Percentiles rank a stretch among this genome's conserved stretches.
Evolutionary conservation across 306 rosid genomes (phyloP).

Genomic region (Argentina anserina): DNA sequence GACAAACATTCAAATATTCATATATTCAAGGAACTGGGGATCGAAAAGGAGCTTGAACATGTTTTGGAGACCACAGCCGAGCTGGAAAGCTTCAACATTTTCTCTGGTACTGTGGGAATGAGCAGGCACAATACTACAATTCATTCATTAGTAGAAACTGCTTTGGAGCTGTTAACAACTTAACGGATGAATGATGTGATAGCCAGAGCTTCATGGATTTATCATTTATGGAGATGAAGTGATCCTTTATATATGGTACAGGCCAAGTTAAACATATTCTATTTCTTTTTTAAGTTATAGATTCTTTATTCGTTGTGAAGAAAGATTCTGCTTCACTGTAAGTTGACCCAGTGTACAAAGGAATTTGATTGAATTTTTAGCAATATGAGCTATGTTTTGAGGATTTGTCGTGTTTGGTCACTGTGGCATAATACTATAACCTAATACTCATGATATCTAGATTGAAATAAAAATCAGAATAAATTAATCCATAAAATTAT

Average conservation of each 20-base stretch:
- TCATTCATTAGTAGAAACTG: constrained; percentile 75
- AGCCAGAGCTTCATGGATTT: not conserved
- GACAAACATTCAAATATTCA: constrained; percentile 46
- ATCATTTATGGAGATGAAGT: not conserved
- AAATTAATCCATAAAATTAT: too few relatives aligned
- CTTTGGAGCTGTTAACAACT: constrained; percentile 49
- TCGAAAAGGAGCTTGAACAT: constrained; percentile 60
- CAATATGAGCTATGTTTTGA: not conserved
- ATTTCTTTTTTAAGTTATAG: constrained; percentile 4
- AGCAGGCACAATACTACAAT: constrained; percentile 69
- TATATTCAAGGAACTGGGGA: constrained; percentile 47
- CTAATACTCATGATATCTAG: too few relatives aligned
- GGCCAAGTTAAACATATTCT: constrained; percentile 1
- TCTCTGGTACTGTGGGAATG: constrained; percentile 86
- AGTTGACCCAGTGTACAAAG: not conserved
- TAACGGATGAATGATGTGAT: constrained; percentile 23
- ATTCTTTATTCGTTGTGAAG: not conserved
- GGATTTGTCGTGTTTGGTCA: not conserved
- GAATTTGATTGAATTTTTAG: too few relatives aligned
- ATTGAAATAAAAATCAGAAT: too few relatives aligned
- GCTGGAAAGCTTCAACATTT: constrained; percentile 87
- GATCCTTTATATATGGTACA: constrained; percentile 14
- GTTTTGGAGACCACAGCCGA: constrained; percentile 92
- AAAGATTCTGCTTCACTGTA: not conserved
- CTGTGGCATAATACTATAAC: too few relatives aligned